Percentiles rank a stretch among this genome's conserved stretches.
Evolutionary conservation across 73 alveolate species (phyloP).

Genomic region (Symbiodinium natans): DNA sequence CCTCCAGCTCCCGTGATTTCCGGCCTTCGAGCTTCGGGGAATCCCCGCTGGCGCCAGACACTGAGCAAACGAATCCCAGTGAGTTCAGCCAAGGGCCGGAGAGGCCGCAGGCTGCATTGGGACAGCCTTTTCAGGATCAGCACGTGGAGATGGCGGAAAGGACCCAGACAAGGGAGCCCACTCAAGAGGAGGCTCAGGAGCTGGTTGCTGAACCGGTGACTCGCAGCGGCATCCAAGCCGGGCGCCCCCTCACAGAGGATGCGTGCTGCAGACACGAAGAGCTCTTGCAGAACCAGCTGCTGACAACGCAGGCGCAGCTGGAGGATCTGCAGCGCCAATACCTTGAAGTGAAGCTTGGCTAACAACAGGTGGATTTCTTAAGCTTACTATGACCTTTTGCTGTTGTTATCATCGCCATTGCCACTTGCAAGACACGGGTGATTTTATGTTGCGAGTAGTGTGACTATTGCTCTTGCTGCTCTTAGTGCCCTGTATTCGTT

Average conservation of each 20-base stretch:
- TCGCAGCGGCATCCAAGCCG: background rate
- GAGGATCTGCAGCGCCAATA: slow-evolving; percentile 80
- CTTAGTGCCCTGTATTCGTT: no score
- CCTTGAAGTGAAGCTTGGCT: slow-evolving; percentile 48
- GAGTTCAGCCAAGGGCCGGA: background rate
- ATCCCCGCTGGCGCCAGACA: no score
- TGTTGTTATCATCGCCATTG: no score
- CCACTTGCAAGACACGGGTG: no score
- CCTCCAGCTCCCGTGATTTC: background rate
- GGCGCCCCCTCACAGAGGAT: background rate
- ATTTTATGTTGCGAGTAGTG: no score
- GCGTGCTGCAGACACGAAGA: background rate
- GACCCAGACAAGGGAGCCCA: no score
- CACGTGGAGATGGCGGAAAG: no score
- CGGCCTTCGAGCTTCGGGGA: background rate
- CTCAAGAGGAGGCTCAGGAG: background rate
- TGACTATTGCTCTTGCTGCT: no score
- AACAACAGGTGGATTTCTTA: background rate
- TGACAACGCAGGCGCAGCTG: slow-evolving; percentile 64
- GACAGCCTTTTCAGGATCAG: no score
- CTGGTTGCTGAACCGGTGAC: background rate
- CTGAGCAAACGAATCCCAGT: no score
- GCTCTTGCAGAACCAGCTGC: slow-evolving; percentile 41
- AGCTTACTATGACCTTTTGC: no score
- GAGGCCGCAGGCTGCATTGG: background rate